Conservation (phyloP, 2,329 filamentous ascomycete genomes). For the Talaromyces sp. region DNA sequence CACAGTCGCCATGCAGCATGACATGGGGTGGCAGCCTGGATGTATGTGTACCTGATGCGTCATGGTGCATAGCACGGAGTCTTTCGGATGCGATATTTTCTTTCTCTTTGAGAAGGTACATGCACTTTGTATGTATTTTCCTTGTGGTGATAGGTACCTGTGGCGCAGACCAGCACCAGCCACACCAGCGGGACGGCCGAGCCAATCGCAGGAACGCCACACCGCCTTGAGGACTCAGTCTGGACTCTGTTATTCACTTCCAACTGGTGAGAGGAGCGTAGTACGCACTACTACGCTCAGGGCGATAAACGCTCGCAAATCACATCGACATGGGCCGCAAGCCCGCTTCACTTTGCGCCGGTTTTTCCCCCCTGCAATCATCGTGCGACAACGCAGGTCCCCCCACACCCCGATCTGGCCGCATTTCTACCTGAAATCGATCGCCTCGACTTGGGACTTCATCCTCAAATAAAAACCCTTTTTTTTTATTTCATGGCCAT, state of each 20-base stretch:
- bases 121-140: not conserved
- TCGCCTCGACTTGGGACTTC: slow-evolving; percentile 8
- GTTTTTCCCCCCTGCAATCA: slow-evolving; percentile 16
- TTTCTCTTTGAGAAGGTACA: not conserved
- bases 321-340: not conserved
- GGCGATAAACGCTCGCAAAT: not conserved
- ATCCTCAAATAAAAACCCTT: not conserved
- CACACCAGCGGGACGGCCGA: not conserved
- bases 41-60: slow-evolving; percentile 13
- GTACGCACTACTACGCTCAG: not conserved
- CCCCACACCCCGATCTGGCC: slow-evolving; percentile 8
- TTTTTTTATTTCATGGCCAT: not conserved
- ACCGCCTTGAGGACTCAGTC: not conserved
- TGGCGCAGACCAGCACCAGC: not conserved
- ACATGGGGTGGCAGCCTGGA: not conserved
- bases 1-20: not conserved
- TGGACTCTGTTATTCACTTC: too few species aligned
- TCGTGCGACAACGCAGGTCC: slow-evolving; percentile 18
- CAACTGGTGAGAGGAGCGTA: not conserved
- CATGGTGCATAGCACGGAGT: not conserved
- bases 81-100: not conserved
- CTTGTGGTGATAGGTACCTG: not conserved
- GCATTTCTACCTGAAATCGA: not conserved
- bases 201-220: not conserved
- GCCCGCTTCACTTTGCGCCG: slow-evolving; percentile 4